These are phyloP conservation scores for Chondrus crispus DNA, from an alignment of 23 red algal genomes.

Conservation along the genomic window DNA sequence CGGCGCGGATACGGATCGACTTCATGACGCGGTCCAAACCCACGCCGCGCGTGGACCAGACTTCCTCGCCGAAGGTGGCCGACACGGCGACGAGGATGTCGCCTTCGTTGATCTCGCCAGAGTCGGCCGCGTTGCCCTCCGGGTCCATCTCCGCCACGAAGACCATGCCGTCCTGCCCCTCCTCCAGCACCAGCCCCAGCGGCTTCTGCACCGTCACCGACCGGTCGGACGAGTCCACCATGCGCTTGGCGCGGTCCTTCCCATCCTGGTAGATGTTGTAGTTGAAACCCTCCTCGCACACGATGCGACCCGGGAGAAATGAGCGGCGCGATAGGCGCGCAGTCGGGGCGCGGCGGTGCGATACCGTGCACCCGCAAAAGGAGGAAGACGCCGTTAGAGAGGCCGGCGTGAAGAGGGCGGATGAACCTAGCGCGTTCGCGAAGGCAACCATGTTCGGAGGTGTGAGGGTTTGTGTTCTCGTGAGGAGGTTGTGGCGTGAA, in stretches of 20 bases:
- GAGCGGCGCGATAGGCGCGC: not conserved
- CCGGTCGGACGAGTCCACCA: conserved; percentile 58
- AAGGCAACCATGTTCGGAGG: not conserved
- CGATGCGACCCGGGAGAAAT: conserved; percentile 1
- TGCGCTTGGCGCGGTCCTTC: conserved; percentile 77
- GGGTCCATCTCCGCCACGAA: conserved; percentile 89
- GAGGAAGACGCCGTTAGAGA: not conserved
- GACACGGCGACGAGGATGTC: conserved; percentile 94
- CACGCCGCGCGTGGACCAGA: conserved; percentile 95
- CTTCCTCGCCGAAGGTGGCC: conserved; percentile 97
- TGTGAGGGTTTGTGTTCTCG: too few relatives aligned
- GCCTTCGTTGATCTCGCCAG: conserved; percentile 76
- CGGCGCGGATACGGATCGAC: conserved; percentile 82
- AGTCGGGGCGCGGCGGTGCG: not conserved
- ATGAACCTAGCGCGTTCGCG: not conserved
- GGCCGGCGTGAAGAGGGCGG: not conserved
- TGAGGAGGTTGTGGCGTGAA: too few relatives aligned
- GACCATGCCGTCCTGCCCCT: conserved; percentile 98
- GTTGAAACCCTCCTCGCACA: conserved; percentile 51
- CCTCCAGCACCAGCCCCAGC: conserved; percentile 87
- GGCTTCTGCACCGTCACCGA: conserved; percentile 82
- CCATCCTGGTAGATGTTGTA: conserved; percentile 98
- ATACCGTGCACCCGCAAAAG: not conserved
- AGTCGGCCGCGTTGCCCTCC: conserved; percentile 84
- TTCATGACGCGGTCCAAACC: conserved; percentile 96